A percentile compares a stretch with the other conserved stretches of the same genome.
These are phyloP conservation scores for Rosellinia necatrix DNA, from an alignment of 2,329 filamentous ascomycete species.

Conservation along the genomic window DNA sequence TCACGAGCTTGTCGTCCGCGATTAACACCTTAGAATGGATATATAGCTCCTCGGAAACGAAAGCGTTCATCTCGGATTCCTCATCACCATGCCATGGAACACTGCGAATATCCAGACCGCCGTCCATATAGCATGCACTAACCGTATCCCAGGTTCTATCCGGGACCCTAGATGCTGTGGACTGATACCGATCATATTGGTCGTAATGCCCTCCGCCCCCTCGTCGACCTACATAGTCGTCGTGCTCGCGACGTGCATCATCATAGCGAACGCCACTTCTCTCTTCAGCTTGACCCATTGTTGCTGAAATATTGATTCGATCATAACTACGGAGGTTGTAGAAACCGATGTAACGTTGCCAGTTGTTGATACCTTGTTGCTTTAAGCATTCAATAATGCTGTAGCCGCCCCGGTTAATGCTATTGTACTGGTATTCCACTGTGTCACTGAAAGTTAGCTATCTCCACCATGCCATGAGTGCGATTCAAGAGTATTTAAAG, in stretches of 20 bases:
- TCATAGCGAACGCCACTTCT: conserved; percentile 71
- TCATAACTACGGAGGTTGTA: conserved; percentile 87
- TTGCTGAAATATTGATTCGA: conserved; percentile 72
- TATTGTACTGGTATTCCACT: conserved; percentile 86
- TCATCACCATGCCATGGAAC: conserved; percentile 60
- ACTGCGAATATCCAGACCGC: conserved; percentile 68
- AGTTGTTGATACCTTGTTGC: conserved; percentile 67
- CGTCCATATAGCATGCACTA: conserved; percentile 81
- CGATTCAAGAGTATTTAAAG: too few species aligned
- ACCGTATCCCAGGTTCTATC: conserved; percentile 74
- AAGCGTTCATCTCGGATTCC: conserved; percentile 63
- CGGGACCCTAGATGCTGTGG: conserved; percentile 62
- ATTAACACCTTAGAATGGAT: conserved; percentile 90
- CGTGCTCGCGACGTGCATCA: conserved; percentile 66
- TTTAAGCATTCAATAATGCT: conserved; percentile 76
- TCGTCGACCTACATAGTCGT: conserved; percentile 56
- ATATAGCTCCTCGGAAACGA: conserved; percentile 68
- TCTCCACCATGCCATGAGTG: too few species aligned
- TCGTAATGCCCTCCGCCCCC: conserved; percentile 23
- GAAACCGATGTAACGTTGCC: conserved; percentile 76
- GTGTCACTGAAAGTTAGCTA: too few species aligned
- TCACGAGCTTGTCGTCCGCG: conserved; percentile 81
- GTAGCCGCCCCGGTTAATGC: conserved; percentile 76
- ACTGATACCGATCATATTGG: conserved; percentile 73
- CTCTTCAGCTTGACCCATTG: conserved; percentile 64